Percentiles rank a stretch among this genome's conserved stretches.
These are phyloP conservation scores for Pichia manshurica DNA, from an alignment of 805 yeast species.

Conservation along the genomic window DNA sequence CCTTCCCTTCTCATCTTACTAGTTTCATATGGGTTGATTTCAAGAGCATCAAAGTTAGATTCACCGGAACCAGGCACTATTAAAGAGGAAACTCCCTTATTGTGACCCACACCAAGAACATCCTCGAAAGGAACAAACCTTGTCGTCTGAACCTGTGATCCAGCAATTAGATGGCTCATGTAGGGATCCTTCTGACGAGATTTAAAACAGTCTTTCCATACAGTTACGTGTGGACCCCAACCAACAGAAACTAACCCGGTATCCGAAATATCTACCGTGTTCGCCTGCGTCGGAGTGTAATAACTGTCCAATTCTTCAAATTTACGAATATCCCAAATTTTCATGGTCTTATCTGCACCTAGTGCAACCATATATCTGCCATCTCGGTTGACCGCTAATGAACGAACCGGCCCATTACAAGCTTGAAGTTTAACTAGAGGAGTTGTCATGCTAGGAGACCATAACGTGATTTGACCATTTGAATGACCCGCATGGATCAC, in stretches of 20 bases:
- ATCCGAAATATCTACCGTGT: conserved; percentile 75
- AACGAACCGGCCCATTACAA: conserved; percentile 81
- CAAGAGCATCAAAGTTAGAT: conserved; percentile 93
- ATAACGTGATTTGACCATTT: conserved; percentile 85
- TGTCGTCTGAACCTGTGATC: conserved; percentile 61
- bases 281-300: conserved; percentile 77
- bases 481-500: conserved; percentile 89
- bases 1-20: conserved; percentile 88
- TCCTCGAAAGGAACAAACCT: conserved; percentile 93
- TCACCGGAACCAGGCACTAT: conserved; percentile 97
- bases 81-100: conserved; percentile 70
- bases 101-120: conserved; percentile 86
- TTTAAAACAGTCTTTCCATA: conserved; percentile 84
- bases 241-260: conserved; percentile 82
- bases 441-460: conserved; percentile 86
- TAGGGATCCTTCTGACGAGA: conserved; percentile 75
- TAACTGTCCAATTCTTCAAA: conserved; percentile 71
- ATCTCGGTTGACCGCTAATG: conserved; percentile 81
- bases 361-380: conserved; percentile 93
- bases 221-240: conserved; percentile 92
- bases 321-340: conserved; percentile 90
- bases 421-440: conserved; percentile 80
- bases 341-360: conserved; percentile 77
- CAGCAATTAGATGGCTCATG: conserved; percentile 83
- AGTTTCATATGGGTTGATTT: conserved; percentile 87